Conservation (phyloP, 2,329 filamentous ascomycete species). For the Dothideomycetes sp. region DNA sequence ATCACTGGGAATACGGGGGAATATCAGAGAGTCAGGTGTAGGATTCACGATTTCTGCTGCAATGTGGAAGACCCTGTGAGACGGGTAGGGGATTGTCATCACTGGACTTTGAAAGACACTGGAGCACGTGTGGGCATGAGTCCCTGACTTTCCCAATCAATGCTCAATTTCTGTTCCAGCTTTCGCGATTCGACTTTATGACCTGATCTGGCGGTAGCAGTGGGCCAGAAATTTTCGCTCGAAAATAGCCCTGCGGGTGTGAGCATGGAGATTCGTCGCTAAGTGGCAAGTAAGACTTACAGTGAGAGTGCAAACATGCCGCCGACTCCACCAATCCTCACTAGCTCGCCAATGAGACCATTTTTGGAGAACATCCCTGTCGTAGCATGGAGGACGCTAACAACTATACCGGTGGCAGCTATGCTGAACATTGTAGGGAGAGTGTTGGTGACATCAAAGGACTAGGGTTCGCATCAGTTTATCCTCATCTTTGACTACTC, state of each 20-base stretch:
- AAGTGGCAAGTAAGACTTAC: slow-evolving; percentile 16
- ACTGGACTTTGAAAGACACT: no score
- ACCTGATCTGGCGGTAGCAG: slow-evolving; percentile 5
- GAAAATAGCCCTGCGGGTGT: slow-evolving; percentile 1
- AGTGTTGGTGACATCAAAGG: slow-evolving; percentile 16
- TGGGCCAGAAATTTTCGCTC: slow-evolving; percentile 7
- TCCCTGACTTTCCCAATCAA: background rate
- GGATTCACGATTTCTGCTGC: no score
- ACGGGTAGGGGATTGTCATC: no score
- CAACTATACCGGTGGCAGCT: slow-evolving; percentile 25
- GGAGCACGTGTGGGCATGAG: background rate
- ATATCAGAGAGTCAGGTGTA: no score
- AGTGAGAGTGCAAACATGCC: slow-evolving; percentile 24
- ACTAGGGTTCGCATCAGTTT: slow-evolving; percentile 8
- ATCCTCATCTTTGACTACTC: background rate
- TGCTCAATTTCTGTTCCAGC: background rate
- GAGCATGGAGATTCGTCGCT: background rate
- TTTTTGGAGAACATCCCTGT: slow-evolving; percentile 19
- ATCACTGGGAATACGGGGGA: no score
- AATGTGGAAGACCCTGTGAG: no score
- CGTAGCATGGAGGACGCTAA: slow-evolving; percentile 24
- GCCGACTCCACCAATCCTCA: slow-evolving; percentile 25
- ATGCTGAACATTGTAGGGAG: slow-evolving; percentile 24
- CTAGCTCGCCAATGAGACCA: slow-evolving; percentile 31
- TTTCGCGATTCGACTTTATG: background rate